Percentiles rank a stretch among this genome's conserved stretches.
Conservation (phyloP, 1,284 basidiomycete genomes). For the Cryptococcus sp. region DNA sequence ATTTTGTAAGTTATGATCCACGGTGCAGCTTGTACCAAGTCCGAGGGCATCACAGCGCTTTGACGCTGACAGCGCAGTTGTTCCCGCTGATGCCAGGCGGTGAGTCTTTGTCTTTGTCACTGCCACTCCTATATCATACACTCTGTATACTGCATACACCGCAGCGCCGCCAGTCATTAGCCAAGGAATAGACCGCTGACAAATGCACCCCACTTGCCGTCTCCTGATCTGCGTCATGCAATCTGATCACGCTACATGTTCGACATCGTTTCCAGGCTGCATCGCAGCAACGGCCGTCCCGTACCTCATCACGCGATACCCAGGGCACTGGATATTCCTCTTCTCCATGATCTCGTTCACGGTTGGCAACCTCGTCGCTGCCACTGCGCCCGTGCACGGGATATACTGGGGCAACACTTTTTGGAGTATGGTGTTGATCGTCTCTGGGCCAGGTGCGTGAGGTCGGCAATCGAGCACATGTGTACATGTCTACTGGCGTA, state of each 20-base stretch:
- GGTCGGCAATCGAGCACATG: neutral
- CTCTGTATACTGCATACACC: too few species aligned
- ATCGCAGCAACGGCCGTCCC: conserved; percentile 29
- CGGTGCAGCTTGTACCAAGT: conserved; percentile 24
- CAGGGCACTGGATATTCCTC: conserved; percentile 32
- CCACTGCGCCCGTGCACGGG: conserved; percentile 18
- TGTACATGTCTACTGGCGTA: neutral
- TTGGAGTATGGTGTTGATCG: conserved; percentile 16
- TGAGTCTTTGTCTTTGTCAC: conserved; percentile 6
- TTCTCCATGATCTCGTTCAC: conserved; percentile 33
- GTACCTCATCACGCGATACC: conserved; percentile 25
- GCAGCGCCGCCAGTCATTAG: neutral
- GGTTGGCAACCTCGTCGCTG: conserved; percentile 27
- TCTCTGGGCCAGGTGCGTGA: conserved; percentile 20
- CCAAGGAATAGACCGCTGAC: neutral
- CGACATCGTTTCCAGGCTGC: conserved; percentile 13
- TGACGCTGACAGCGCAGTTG: conserved; percentile 29
- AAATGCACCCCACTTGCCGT: neutral
- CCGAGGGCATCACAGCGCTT: conserved; percentile 21
- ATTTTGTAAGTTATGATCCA: too few species aligned
- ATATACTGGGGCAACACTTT: conserved; percentile 34
- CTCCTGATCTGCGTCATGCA: neutral
- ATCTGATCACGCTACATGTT: too few species aligned
- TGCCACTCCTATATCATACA: too few species aligned
- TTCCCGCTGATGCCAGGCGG: conserved; percentile 19